Evolutionary conservation across 805 yeast species (phyloP).

Genomic region (Novakomyces olei): DNA sequence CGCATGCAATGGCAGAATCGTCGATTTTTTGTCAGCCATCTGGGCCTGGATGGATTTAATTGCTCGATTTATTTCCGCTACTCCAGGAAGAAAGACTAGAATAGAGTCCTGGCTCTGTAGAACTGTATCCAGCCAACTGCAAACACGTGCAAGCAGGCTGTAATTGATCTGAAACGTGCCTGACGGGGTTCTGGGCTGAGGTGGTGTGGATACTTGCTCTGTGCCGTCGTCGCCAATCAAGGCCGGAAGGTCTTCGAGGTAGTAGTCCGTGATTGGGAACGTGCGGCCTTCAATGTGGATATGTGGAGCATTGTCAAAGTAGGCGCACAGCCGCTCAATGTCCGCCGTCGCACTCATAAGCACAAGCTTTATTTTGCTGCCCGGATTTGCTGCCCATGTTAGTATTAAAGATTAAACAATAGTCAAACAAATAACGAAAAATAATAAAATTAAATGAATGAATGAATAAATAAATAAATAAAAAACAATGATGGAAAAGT

Average conservation of each 20-base stretch:
- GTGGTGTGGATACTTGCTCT: too few species aligned
- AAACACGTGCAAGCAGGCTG: neutral
- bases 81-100: conserved; percentile 11
- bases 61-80: conserved; percentile 7
- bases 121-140: neutral
- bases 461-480: too few species aligned
- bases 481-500: too few species aligned
- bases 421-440: too few species aligned
- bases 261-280: conserved; percentile 64
- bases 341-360: conserved; percentile 92
- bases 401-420: too few species aligned
- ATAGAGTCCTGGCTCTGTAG: conserved; percentile 6
- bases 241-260: conserved; percentile 42
- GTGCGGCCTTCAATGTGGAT: conserved; percentile 84
- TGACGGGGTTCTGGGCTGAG: too few species aligned
- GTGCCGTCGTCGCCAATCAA: conserved; percentile 19
- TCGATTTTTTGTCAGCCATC: too few species aligned
- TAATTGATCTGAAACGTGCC: too few species aligned
- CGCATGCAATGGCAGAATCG: conserved; percentile 5
- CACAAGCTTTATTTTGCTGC: conserved; percentile 35
- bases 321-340: conserved; percentile 38
- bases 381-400: neutral
- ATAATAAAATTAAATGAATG: too few species aligned
- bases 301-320: conserved; percentile 40
- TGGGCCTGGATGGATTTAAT: conserved; percentile 3